phyloP scores from a whole-genome alignment of 441 rosid genomes.

The Cnidoscolus chayamansa region DNA sequence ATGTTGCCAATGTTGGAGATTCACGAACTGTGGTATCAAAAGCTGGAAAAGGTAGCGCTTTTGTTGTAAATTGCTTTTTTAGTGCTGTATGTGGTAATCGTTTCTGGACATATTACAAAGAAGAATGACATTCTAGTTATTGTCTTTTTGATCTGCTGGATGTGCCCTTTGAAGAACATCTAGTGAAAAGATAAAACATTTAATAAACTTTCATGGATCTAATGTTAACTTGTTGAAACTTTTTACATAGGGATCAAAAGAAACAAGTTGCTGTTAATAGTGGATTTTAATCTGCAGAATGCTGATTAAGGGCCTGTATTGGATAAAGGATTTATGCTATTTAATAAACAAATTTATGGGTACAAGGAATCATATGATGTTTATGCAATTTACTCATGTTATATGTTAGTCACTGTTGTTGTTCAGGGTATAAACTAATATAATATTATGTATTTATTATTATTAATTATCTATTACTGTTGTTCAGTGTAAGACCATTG shows the following conservation, averaged over 20 bases:
- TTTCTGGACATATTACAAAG: background rate
- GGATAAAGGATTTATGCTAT: background rate
- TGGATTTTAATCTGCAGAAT: background rate
- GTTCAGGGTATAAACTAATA: background rate
- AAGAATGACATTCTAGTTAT: conserved; percentile 2
- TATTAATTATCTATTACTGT: background rate
- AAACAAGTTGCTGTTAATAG: background rate
- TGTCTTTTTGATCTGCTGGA: background rate
- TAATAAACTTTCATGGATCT: background rate
- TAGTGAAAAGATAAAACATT: background rate
- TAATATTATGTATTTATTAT: background rate
- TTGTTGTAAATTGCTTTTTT: background rate
- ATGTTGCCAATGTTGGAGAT: conserved; percentile 98
- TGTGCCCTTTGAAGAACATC: background rate
- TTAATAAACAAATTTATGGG: background rate
- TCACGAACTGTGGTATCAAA: conserved; percentile 88
- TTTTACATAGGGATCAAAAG: background rate
- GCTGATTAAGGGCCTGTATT: background rate
- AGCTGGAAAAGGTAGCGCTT: conserved; percentile 72
- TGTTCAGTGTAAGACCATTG: background rate
- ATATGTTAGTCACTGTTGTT: background rate
- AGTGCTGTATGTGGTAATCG: background rate
- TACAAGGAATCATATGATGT: background rate
- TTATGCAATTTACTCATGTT: background rate
- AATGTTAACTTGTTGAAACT: background rate